A percentile compares a stretch with the other conserved stretches of the same genome.
These are phyloP conservation scores for Coccomyxa sp. DNA, from an alignment of 139 green algal species.

Conservation along the genomic window DNA sequence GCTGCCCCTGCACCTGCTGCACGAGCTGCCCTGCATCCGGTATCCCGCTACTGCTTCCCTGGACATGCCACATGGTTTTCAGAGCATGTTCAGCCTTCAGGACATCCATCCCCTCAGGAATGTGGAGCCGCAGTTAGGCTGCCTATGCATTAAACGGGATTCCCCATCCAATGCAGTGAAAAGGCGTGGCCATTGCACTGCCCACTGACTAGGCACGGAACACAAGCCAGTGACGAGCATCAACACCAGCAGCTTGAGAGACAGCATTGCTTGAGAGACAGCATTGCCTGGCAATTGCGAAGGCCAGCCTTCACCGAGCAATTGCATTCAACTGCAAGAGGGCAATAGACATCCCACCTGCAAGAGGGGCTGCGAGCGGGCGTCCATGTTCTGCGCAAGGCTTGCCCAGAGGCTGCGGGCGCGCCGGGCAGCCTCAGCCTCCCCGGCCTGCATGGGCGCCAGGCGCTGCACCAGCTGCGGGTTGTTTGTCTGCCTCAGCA, in stretches of 20 bases:
- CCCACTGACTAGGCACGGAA: too few species aligned
- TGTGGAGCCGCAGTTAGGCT: neutral
- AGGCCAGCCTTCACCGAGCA: neutral
- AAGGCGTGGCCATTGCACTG: too few species aligned
- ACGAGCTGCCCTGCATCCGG: neutral
- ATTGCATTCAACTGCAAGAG: neutral
- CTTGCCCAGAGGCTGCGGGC: slow-evolving; percentile 38
- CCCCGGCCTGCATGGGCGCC: slow-evolving; percentile 47
- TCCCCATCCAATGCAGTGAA: too few species aligned
- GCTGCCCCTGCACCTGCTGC: neutral
- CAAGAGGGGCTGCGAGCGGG: neutral
- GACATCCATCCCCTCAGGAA: neutral
- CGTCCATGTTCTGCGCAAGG: neutral
- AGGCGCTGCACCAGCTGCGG: slow-evolving; percentile 44
- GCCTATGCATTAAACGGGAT: neutral
- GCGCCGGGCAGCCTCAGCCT: slow-evolving; percentile 37
- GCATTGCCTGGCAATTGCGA: neutral
- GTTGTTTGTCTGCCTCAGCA: slow-evolving; percentile 11
- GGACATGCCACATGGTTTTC: neutral
- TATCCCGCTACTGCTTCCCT: too few species aligned
- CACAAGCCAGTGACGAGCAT: neutral
- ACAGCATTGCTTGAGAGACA: neutral
- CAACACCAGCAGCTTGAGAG: neutral
- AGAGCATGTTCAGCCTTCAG: neutral
- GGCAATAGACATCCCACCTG: neutral